Conservation (phyloP, 108 stramenopile species). For the Chaetoceros muelleri region DNA sequence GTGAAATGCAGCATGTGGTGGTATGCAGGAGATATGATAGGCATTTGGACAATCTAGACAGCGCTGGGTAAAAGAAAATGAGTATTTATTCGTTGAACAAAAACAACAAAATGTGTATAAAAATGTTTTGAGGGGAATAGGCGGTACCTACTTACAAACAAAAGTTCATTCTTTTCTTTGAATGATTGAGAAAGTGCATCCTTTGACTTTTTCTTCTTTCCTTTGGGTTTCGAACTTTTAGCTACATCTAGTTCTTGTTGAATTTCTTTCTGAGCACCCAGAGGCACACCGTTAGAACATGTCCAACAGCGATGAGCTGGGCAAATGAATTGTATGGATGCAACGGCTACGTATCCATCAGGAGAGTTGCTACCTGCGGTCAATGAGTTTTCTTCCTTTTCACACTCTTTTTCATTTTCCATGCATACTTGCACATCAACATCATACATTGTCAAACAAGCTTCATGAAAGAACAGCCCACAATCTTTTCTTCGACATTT, state of each 20-base stretch:
- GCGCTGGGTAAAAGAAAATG: conserved; percentile 22
- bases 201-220: conserved; percentile 19
- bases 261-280: conserved; percentile 15
- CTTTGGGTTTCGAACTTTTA: conserved; percentile 10
- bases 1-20: conserved; percentile 64
- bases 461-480: conserved; percentile 65
- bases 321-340: conserved; percentile 75
- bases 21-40: conserved; percentile 85
- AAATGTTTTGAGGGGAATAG: conserved; percentile 1
- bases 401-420: conserved; percentile 10
- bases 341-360: too few species aligned
- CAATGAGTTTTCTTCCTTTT: conserved; percentile 9
- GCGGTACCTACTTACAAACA: conserved; percentile 10
- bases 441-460: conserved; percentile 39
- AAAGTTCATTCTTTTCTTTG: conserved; percentile 32
- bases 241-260: conserved; percentile 7
- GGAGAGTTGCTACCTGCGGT: background rate
- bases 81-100: background rate
- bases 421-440: conserved; percentile 24
- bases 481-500: conserved; percentile 34
- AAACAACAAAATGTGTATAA: conserved; percentile 2
- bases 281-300: conserved; percentile 47
- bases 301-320: conserved; percentile 89
- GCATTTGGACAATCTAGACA: conserved; percentile 78
- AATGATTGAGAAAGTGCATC: conserved; percentile 19